phyloP scores from a whole-genome alignment of 2,329 filamentous ascomycete species.

The Microsporum canis region DNA sequence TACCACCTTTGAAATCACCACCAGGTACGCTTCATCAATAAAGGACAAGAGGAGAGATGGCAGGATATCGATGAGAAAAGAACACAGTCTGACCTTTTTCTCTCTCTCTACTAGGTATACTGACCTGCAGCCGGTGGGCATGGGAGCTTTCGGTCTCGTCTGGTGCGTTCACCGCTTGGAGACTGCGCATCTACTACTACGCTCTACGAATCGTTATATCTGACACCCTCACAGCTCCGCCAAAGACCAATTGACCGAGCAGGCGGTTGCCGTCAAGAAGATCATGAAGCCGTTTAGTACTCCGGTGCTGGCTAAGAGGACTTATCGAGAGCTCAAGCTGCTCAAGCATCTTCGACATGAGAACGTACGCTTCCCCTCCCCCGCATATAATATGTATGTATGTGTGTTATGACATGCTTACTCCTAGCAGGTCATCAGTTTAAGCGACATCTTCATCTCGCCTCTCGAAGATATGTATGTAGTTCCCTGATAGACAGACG shows the following conservation, averaged over 20 bases:
- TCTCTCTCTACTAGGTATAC: conserved; percentile 58
- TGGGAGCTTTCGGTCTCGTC: conserved; percentile 97
- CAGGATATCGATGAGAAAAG: not conserved
- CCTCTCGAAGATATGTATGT: conserved; percentile 94
- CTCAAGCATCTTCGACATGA: conserved; percentile 94
- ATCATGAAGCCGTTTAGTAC: conserved; percentile 99
- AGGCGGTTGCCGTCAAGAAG: conserved; percentile 98
- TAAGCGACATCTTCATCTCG: conserved; percentile 99
- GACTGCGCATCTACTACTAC: not conserved
- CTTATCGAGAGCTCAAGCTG: conserved; percentile 93
- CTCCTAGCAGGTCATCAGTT: conserved; percentile 66
- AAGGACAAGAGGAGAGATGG: not conserved
- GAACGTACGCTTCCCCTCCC: conserved; percentile 52
- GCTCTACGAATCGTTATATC: not conserved
- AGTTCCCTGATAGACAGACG: not conserved
- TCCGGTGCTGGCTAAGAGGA: conserved; percentile 93
- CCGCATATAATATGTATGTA: not conserved
- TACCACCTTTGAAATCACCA: conserved; percentile 99
- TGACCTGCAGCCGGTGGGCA: conserved; percentile 94
- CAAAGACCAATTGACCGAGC: conserved; percentile 91
- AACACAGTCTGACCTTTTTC: not conserved
- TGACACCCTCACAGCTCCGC: conserved; percentile 56
- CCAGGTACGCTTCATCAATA: conserved; percentile 53
- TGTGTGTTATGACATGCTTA: conserved; percentile 9
- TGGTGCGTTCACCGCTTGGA: conserved; percentile 52